Base-by-base conservation (phyloP, 2,329 filamentous ascomycete genomes). In the Alternaria arborescens region DNA sequence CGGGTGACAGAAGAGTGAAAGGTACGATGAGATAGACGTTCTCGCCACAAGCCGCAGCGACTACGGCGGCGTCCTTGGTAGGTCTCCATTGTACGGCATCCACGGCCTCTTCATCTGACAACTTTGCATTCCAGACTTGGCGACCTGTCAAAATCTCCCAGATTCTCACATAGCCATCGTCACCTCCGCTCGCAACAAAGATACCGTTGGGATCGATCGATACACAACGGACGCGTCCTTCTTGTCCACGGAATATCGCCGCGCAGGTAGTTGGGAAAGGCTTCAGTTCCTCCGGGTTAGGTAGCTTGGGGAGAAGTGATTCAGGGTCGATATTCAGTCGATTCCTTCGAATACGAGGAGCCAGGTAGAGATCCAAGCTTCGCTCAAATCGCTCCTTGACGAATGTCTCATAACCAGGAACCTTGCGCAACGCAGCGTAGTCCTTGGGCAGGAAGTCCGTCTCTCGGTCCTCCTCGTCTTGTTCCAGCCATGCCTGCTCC, bases 311-410 rank as follows among this genome's bases (percentile, higher is more conserved):
- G 36, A 99, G 86, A 52, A 99, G 84, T 38, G 93, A 97, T 78
- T 91, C 91, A 3, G 95, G 95, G 72, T 99, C 95, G 74, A 99
- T 98, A 80, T 98, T 97, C 73, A 99, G 87, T 79, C 94, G 91
- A 82, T 94, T 97, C 78, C 96, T 91, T 61, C 94, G 89, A 58
- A 99, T 89, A 73, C 95, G 87, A 47, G 96, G 95, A 16, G 96
- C 95, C 61, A 99, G 86, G 78, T 99, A 99, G 18, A 99, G 86
- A 80, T 99, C 96, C 69, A 99, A 83, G 77, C 93, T 98, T 67
- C 96, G 87, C 79, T 99, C 94, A 71, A 99, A 99, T 68, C 94
- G 90, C 80, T 99, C 95, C 79, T 97, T 97, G 77, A 99, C 89
- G 68, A 97, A 93, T 55, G 86, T 87, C 52, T 91, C 91, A 76